Evolutionary conservation across 1,284 basidiomycete species (phyloP), one percentile per base, ranked within the genome.

Genomic region (Thecaphora thlaspeos): DNA sequence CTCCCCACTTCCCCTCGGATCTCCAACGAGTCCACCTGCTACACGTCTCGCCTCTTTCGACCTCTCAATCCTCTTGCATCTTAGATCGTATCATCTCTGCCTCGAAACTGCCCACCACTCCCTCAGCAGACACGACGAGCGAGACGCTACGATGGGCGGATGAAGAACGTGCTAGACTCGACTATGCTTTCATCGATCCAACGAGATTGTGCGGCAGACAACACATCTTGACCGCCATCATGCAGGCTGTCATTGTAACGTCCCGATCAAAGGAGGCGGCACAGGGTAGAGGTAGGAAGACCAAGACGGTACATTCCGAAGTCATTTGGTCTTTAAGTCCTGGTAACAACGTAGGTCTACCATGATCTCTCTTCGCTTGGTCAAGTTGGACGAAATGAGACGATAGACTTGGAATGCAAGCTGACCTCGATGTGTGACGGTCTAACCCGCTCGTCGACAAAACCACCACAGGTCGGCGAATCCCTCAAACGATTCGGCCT

Each of bases 131-230:
- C n/a, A n/a, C n/a, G n/a, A n/a, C n/a, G n/a, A n/a, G n/a, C n/a
- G n/a, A n/a, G n/a, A n/a, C 26, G 26, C 26, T 48, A 50, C 2
- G 22, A 18, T 4, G 19, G 55, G 26, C 55, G 17, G 52, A 61
- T 41, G 43, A 22, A 1, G 66, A 68, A 28, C 32, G 61, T 0
- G 41, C 48, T 0, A 48, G 39, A 28, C 48, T 64, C n/a, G 59
- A 68, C 39, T 68, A 61, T 45, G 65, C 65, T 4, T 68, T 68
- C 37, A 39, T 68, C 41, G 66, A 68, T 21, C 58, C 66, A 19
- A 61, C 57, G 22, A 52, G 43, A 46, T 38, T 64, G n/a, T 56
- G 55, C 22, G 55, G 48, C 19, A 58, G 55, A 37, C 55, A 53
- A 37, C 65, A 68, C 28, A 18, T 68, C 14, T 17, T 64, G 32